Evolutionary conservation across 2,329 filamentous ascomycete species (phyloP).

Genomic region (Geosmithia flava): DNA sequence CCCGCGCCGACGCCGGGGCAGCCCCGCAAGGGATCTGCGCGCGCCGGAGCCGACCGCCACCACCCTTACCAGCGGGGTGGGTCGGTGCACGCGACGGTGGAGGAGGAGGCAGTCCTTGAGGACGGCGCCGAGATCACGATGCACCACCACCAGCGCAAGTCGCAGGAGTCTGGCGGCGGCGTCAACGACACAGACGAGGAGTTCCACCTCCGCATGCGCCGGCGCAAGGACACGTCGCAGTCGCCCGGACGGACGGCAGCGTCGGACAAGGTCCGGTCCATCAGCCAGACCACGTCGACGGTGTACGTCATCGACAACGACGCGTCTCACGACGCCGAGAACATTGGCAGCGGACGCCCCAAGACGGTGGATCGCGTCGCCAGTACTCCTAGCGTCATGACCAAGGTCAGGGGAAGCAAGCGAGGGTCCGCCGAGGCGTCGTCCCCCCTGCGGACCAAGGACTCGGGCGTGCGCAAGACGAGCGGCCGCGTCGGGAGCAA

Average conservation of each 20-base stretch:
- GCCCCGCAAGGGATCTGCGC: conserved; percentile 66
- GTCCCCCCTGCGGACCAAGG: conserved; percentile 36
- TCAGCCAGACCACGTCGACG: conserved; percentile 65
- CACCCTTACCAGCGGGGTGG: conserved; percentile 56
- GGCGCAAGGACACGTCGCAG: conserved; percentile 46
- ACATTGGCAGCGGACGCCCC: conserved; percentile 45
- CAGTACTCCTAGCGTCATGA: conserved; percentile 42
- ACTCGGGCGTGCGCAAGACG: conserved; percentile 49
- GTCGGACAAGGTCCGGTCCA: conserved; percentile 52
- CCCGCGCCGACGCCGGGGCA: conserved; percentile 93
- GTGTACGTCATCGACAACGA: conserved; percentile 55
- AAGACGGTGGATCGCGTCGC: conserved; percentile 45
- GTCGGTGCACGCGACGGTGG: conserved; percentile 26
- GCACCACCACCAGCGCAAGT: conserved; percentile 28
- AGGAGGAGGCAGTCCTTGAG: conserved; percentile 37
- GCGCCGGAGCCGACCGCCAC: conserved; percentile 54
- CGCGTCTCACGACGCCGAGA: conserved; percentile 59
- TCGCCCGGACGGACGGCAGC: conserved; percentile 36
- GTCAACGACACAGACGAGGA: conserved; percentile 66
- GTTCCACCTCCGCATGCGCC: conserved; percentile 61
- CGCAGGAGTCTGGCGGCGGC: conserved; percentile 28
- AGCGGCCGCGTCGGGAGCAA: conserved; percentile 53
- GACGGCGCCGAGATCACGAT: conserved; percentile 44
- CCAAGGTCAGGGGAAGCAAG: conserved; percentile 54
- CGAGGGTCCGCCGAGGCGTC: conserved; percentile 26